Conservation (phyloP, 2,329 filamentous ascomycete genomes). For the Coniochaeta hoffmannii region DNA sequence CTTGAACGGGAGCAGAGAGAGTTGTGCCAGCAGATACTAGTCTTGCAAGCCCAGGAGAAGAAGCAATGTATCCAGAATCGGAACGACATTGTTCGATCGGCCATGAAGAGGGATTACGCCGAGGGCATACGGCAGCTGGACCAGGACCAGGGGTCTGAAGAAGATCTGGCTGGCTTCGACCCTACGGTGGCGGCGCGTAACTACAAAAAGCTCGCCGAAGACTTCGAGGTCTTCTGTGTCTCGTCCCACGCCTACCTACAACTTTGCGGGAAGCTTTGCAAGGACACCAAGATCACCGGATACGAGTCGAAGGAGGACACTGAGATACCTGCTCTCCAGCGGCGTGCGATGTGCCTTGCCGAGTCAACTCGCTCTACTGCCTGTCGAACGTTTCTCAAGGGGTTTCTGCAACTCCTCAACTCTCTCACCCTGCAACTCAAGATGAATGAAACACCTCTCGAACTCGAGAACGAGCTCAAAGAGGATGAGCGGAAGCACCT, state of each 20-base stretch:
- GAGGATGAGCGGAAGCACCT: not conserved
- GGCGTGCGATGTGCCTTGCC: not conserved
- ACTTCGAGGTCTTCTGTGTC: not conserved
- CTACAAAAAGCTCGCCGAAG: not conserved
- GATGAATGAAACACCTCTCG: not conserved
- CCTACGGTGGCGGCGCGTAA: not conserved
- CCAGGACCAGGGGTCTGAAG: not conserved
- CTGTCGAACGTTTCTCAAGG: not conserved
- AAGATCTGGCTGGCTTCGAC: not conserved
- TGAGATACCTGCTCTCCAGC: not conserved
- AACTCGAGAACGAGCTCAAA: not conserved
- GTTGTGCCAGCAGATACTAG: too few species aligned
- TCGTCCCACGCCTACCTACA: not conserved
- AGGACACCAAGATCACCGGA: not conserved
- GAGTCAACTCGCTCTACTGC: not conserved
- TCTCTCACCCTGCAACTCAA: not conserved
- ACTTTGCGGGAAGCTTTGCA: not conserved
- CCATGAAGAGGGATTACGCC: constrained; percentile 52
- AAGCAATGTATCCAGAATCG: constrained; percentile 41
- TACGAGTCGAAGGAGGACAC: not conserved
- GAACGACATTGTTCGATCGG: constrained; percentile 46
- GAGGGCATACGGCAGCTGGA: constrained; percentile 45
- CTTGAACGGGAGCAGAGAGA: too few species aligned
- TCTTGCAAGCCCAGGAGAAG: constrained; percentile 17
- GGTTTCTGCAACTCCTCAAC: not conserved